Evolutionary conservation across 345 rosid genomes (phyloP).

Genomic region (Sisymbrium altissimum): DNA sequence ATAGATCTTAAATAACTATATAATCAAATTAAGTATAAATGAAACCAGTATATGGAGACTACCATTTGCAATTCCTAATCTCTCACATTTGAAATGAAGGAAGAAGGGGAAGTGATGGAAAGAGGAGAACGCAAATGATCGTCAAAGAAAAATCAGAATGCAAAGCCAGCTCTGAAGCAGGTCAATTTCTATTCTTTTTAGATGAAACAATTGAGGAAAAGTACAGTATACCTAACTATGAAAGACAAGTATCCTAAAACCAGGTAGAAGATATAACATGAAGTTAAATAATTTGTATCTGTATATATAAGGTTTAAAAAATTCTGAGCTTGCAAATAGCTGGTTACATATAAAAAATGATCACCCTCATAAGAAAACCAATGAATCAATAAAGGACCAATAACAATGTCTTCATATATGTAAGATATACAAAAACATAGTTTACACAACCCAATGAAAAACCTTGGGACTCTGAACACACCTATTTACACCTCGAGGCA

Average conservation of each 20-base stretch:
- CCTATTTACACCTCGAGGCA: constrained; percentile 99
- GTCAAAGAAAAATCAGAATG: not conserved
- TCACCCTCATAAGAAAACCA: constrained; percentile 33
- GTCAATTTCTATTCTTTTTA: not conserved
- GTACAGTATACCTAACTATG: not conserved
- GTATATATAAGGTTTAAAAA: not conserved
- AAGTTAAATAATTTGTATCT: not conserved
- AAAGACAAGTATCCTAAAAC: constrained; percentile 1
- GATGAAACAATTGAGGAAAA: not conserved
- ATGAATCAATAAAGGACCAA: constrained; percentile 20
- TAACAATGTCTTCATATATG: constrained; percentile 44
- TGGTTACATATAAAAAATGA: constrained; percentile 37
- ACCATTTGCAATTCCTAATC: constrained; percentile 9
- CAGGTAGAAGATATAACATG: not conserved
- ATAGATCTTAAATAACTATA: not conserved
- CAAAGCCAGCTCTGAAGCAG: not conserved
- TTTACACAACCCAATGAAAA: constrained; percentile 66
- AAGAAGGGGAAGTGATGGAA: not conserved
- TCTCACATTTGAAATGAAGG: constrained; percentile 12
- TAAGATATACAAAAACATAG: constrained; percentile 42
- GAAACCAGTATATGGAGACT: constrained; percentile 9
- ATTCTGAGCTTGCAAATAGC: constrained; percentile 27
- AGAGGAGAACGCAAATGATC: not conserved
- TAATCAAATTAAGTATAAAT: not conserved
- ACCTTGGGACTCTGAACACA: constrained; percentile 87